Evolutionary conservation across 2,329 filamentous ascomycete species (phyloP), one percentile per base, ranked within the genome.

Genomic region (Phaeosphaeriaceae sp.): DNA sequence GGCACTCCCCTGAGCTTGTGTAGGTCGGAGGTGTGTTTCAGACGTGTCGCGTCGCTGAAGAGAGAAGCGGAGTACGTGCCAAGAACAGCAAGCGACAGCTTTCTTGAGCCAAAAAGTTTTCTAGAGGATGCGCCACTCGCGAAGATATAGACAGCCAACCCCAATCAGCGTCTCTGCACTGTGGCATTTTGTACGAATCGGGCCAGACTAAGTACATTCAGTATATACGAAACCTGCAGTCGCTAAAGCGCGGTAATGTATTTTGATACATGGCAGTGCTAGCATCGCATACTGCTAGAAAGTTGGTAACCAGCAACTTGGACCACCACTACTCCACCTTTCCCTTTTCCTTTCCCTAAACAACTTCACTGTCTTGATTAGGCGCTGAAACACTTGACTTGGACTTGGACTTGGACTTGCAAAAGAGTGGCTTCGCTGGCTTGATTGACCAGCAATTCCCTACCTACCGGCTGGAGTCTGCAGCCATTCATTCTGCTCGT

Each of bases 1-100:
- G 54, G 47, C 49, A 46, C 33, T 37, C 53, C 48, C 56, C 60
- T 63, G 58, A 51, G 41, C 42, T 46, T 33, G 28, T 35, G 37
- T 42, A 44, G 42, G 63, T 66, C 50, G 62, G 56, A 64, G 50
- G 47, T 57, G 56, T 52, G 63, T 66, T 64, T 64, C 60, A 60
- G 46, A 23, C 52, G 37, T 50, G 60, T 65, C 61, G 59, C 61
- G 54, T 54, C 45, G 54, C 56, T 48, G 44, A 39, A 47, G 46
- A 46, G 41, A 52, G 40, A 34, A 38, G 47, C 50, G 57, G 57
- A 46, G 47, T 50, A 13, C 28, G 15, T 32, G 54, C 36, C 32
- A 45, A 33, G 46, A 11, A 11, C 6, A 17, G 35, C 26, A 36
- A 48, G 42, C 32, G 38, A 46, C 26, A 21, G 48, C 48, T 59